These are phyloP conservation scores for Wilhelminamyces savonicus DNA, from an alignment of 805 yeast species.

Conservation along the genomic window DNA sequence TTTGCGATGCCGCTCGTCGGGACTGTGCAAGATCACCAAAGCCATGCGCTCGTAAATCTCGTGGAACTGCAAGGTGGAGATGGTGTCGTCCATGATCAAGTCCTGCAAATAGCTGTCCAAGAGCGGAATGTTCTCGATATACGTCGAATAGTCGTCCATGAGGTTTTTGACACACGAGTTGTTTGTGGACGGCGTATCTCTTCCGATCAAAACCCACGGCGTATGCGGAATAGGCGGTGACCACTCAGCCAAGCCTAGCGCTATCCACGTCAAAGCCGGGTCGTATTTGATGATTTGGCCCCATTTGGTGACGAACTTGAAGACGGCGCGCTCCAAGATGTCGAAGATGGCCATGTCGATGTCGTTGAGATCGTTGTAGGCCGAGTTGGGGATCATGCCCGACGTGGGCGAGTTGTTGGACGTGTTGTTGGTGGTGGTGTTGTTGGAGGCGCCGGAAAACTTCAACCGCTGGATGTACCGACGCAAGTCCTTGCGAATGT, in stretches of 20 bases:
- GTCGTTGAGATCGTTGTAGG: constrained; percentile 8
- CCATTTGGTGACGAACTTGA: constrained; percentile 70
- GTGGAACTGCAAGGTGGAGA: constrained; percentile 44
- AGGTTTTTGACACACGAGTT: constrained; percentile 25
- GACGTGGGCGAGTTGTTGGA: background rate
- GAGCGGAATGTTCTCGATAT: constrained; percentile 24
- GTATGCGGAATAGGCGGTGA: constrained; percentile 57
- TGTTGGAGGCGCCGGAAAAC: constrained; percentile 10
- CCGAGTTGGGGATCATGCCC: background rate
- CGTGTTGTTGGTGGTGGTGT: background rate
- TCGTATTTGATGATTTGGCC: constrained; percentile 72
- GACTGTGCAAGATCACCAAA: constrained; percentile 69
- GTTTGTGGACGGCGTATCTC: constrained; percentile 30
- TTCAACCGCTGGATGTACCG: constrained; percentile 51
- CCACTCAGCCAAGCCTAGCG: constrained; percentile 86
- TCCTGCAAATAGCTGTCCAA: constrained; percentile 15
- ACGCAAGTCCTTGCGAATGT: constrained; percentile 51
- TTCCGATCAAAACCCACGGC: constrained; percentile 49
- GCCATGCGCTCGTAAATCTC: constrained; percentile 72
- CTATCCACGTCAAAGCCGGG: constrained; percentile 81
- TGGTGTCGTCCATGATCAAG: constrained; percentile 20
- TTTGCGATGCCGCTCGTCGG: constrained; percentile 35
- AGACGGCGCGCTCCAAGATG: constrained; percentile 52
- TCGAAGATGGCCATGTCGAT: constrained; percentile 50
- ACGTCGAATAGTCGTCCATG: constrained; percentile 32